Evolutionary conservation across 495 filamentous ascomycete genomes (phyloP).

Genomic region (Cetradonia linearis): DNA sequence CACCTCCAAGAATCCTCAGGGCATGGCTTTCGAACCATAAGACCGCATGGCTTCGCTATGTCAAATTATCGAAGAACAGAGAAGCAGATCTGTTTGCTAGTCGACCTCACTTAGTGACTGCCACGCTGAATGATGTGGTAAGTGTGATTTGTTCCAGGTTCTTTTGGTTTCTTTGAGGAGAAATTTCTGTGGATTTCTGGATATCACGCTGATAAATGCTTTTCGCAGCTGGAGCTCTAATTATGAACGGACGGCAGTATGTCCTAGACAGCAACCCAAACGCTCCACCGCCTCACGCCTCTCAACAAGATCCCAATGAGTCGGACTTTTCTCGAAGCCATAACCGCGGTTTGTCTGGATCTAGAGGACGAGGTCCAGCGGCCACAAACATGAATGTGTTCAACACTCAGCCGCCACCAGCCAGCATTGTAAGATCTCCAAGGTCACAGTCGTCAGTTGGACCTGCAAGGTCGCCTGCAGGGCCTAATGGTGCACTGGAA

Average conservation of each 20-base stretch:
- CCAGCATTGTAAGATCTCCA: conserved; percentile 34
- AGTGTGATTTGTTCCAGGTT: background rate
- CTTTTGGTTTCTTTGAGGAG: background rate
- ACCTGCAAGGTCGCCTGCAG: conserved; percentile 32
- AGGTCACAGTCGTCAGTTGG: conserved; percentile 48
- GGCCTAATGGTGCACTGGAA: conserved; percentile 51
- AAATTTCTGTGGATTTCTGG: background rate
- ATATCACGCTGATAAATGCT: background rate
- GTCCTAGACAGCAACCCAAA: conserved; percentile 3
- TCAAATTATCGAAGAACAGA: background rate
- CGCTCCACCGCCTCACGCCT: background rate
- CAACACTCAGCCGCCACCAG: conserved; percentile 35
- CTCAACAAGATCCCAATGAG: conserved; percentile 14
- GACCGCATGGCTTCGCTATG: background rate
- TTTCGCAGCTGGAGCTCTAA: conserved; percentile 9
- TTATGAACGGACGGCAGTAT: conserved; percentile 16
- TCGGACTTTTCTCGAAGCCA: conserved; percentile 20
- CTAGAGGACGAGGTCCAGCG: conserved; percentile 32
- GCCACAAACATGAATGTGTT: conserved; percentile 32
- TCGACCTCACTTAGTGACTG: background rate
- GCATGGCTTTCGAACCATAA: conserved; percentile 2
- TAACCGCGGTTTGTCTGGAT: conserved; percentile 17
- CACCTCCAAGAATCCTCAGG: background rate
- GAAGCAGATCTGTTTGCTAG: background rate
- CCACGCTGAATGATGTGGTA: conserved; percentile 10